Base-by-base conservation (phyloP, 495 filamentous ascomycete genomes). In the Penicillium canescens region DNA sequence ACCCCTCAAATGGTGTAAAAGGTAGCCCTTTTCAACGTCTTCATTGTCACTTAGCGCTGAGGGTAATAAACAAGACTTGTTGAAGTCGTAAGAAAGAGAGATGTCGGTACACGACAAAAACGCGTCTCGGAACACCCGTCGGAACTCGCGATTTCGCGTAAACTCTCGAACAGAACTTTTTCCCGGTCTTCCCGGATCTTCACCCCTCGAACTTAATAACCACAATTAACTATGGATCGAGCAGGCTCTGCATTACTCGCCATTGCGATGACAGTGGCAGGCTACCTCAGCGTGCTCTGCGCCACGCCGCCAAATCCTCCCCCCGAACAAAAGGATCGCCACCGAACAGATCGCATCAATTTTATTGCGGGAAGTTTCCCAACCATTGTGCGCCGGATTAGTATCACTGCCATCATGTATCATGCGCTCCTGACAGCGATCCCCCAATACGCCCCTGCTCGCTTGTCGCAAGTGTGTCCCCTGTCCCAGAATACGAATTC, bases 401-500 rank as follows among this genome's bases (percentile, higher is more conserved):
- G 14, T 13, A 12, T 62, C 16, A 33, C 44, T 3, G 18, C 54
- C 18, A 35, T 59, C 18, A 34, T 46, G 6, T 69, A 73, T 36
- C 76, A 76, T 26, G 52, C 55, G 21, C 60, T 69, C 35, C 61
- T 74, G 1, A 46, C 59, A 1, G 36, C 55, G 3, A 33, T 69
- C 21, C 60, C 64, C 0, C 21, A 26, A 10, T 21, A 59, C 33
- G 61, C 60, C 24, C 31, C 60, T 18, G 26, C 21, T 5, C 41
- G 20, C 6, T 36, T 54, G 6, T 3, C 40, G 5, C 45, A 54
- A 7, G 28, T 63, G 23, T 61, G 63, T 12, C 60, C 63, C 10
- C 40, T 35, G 0, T 31, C 44, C 4, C 36, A 42, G 18, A 63
- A 66, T n/a, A 57, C 68, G 3, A 62, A 72, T 48, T 37, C 54